Conservation (phyloP, 768 basidiomycete species). For the Dendrothele bispora region DNA sequence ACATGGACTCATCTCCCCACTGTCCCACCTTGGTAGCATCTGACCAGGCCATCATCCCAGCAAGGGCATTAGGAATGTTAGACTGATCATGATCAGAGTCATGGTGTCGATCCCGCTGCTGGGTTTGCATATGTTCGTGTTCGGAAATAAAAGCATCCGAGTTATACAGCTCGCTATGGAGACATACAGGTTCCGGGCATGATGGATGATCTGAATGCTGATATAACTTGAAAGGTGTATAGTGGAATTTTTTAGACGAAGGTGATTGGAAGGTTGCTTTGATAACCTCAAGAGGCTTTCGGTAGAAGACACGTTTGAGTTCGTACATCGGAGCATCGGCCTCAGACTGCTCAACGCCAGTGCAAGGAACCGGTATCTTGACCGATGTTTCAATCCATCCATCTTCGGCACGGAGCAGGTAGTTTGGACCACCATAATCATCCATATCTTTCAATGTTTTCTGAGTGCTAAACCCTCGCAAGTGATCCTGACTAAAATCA, state of each 20-base stretch:
- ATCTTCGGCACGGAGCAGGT: conserved; percentile 17
- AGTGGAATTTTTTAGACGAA: conserved; percentile 9
- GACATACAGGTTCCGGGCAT: no score
- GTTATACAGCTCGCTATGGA: neutral
- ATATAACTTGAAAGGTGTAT: conserved; percentile 14
- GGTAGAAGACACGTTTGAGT: conserved; percentile 27
- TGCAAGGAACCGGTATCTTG: neutral
- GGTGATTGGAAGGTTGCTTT: conserved; percentile 14
- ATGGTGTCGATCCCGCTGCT: neutral
- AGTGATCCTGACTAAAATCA: conserved; percentile 22
- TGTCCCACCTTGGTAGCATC: neutral
- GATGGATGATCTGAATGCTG: neutral
- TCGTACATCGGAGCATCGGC: conserved; percentile 25
- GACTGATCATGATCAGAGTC: neutral
- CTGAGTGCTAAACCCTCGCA: conserved; percentile 15
- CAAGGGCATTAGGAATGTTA: neutral
- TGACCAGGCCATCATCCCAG: neutral
- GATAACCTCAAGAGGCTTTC: conserved; percentile 17
- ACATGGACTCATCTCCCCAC: neutral
- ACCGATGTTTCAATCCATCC: no score
- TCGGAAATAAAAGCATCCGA: neutral
- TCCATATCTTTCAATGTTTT: conserved; percentile 20
- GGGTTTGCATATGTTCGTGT: neutral
- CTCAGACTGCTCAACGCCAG: conserved; percentile 15
- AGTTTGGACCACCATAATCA: conserved; percentile 16